Conservation (phyloP, 352 stramenopile species). For the Phytopythium vexans region DNA sequence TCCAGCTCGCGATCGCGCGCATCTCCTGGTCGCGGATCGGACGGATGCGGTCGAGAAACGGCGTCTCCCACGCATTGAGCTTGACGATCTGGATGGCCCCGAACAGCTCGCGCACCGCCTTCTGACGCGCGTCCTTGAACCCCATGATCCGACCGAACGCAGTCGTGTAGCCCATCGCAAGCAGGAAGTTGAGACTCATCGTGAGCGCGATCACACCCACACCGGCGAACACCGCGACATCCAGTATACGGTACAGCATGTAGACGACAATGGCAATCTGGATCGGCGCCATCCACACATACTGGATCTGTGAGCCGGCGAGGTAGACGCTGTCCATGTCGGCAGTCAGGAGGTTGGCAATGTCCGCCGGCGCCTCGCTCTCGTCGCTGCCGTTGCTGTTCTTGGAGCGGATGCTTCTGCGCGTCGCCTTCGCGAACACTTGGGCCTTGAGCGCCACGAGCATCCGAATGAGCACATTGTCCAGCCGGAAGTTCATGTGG, state of each 20-base stretch:
- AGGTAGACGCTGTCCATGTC: slow-evolving; percentile 63
- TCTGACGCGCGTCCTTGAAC: slow-evolving; percentile 38
- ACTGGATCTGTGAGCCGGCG: slow-evolving; percentile 32
- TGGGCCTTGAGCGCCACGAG: slow-evolving; percentile 16
- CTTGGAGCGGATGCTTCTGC: slow-evolving; percentile 15
- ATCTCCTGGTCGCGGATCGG: slow-evolving; percentile 62
- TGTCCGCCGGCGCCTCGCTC: slow-evolving; percentile 33
- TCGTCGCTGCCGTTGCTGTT: slow-evolving; percentile 6
- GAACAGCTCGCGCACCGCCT: slow-evolving; percentile 39
- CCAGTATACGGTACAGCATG: slow-evolving; percentile 28
- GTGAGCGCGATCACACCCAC: slow-evolving; percentile 25
- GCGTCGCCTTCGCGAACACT: slow-evolving; percentile 26
- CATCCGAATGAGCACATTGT: slow-evolving; percentile 15
- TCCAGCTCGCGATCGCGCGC: slow-evolving; percentile 47
- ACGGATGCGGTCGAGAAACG: slow-evolving; percentile 67
- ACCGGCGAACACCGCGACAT: slow-evolving; percentile 26
- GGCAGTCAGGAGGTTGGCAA: slow-evolving; percentile 89
- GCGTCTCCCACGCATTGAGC: slow-evolving; percentile 87
- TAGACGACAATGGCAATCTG: slow-evolving; percentile 26
- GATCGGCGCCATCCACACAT: slow-evolving; percentile 25
- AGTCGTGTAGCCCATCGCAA: slow-evolving; percentile 13
- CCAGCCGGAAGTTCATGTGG: slow-evolving; percentile 18
- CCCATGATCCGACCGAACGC: slow-evolving; percentile 20
- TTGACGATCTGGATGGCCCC: slow-evolving; percentile 86
- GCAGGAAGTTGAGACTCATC: slow-evolving; percentile 15